Evolutionary conservation across 2,329 filamentous ascomycete genomes (phyloP).

Genomic region (Cercospora sp.): DNA sequence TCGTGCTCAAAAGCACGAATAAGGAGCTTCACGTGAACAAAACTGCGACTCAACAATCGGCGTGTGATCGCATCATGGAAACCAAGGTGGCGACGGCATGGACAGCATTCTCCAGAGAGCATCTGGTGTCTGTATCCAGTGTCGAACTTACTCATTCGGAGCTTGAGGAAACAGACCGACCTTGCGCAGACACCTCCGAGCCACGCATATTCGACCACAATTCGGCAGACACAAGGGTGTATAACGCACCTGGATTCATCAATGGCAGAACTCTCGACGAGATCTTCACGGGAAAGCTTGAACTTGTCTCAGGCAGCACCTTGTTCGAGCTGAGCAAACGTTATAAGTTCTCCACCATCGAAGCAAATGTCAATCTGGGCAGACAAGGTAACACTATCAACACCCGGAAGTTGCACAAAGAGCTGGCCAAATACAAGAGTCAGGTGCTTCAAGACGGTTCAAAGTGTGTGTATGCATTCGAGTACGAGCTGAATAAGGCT

Average conservation of each 20-base stretch:
- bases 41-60: background rate
- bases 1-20: background rate
- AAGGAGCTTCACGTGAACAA: background rate
- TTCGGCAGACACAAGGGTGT: background rate
- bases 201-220: background rate
- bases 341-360: constrained; percentile 9
- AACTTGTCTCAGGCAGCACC: constrained; percentile 6
- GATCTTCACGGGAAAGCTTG: constrained; percentile 12
- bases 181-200: background rate
- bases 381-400: background rate
- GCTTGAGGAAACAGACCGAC: background rate
- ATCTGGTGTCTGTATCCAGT: background rate
- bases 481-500: constrained; percentile 1
- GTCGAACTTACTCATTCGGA: background rate
- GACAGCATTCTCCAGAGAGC: background rate
- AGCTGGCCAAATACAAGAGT: background rate
- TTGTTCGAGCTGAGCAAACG: constrained; percentile 12
- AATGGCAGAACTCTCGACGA: constrained; percentile 6
- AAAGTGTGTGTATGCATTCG: background rate
- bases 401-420: background rate
- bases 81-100: background rate
- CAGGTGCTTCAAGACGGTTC: background rate
- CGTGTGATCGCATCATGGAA: background rate
- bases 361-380: background rate
- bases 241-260: background rate